Conservation (phyloP, 257 asterid species). For the Rubia yunnanensis region DNA sequence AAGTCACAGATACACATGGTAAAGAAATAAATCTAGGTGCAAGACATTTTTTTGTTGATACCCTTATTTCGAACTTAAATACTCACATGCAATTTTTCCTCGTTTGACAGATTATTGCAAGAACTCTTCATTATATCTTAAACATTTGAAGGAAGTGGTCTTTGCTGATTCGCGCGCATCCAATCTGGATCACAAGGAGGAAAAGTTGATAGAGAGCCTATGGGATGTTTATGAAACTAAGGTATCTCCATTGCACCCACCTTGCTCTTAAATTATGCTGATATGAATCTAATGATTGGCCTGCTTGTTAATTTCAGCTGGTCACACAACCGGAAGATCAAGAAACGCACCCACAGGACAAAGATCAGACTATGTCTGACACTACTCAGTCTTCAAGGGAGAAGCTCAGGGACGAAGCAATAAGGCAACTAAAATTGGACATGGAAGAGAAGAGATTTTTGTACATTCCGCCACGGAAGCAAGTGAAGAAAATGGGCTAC, state of each 20-base stretch:
- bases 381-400: constrained; percentile 13
- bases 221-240: constrained; percentile 51
- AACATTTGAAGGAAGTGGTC: constrained; percentile 55
- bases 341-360: background rate
- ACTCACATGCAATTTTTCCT: constrained; percentile 15
- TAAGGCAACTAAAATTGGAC: constrained; percentile 46
- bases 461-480: constrained; percentile 51
- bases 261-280: background rate
- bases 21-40: constrained; percentile 12
- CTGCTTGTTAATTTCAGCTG: constrained; percentile 24
- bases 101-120: constrained; percentile 39
- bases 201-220: constrained; percentile 32
- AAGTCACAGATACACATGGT: constrained; percentile 49
- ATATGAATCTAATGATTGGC: background rate
- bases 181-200: constrained; percentile 41
- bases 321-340: constrained; percentile 14
- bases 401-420: constrained; percentile 27
- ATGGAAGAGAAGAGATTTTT: constrained; percentile 60
- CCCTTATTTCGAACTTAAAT: constrained; percentile 1
- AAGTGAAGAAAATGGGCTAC: constrained; percentile 28
- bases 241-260: constrained; percentile 27
- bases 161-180: constrained; percentile 52
- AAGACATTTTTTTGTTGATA: background rate
- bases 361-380: constrained; percentile 12
- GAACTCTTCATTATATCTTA: constrained; percentile 55